These are phyloP conservation scores for Lachnellula occidentalis DNA, from an alignment of 2,329 filamentous ascomycete genomes.

Conservation along the genomic window DNA sequence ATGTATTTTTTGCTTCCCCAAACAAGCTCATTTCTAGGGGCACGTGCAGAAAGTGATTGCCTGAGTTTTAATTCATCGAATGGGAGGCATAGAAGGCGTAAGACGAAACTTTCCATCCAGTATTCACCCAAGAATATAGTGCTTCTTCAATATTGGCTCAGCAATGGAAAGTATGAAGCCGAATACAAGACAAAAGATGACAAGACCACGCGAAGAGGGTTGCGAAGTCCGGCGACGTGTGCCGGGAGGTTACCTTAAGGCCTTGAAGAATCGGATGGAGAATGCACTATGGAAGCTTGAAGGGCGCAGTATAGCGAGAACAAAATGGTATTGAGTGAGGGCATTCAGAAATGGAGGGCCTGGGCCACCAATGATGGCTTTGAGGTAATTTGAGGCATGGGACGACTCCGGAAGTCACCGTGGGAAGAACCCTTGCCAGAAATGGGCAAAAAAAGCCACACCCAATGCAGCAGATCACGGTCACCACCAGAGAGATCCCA, in stretches of 20 bases:
- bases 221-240: background rate
- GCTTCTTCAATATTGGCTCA: background rate
- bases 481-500: background rate
- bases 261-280: background rate
- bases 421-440: background rate
- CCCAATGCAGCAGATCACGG: slow-evolving; percentile 1
- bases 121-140: background rate
- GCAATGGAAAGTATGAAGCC: background rate
- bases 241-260: background rate
- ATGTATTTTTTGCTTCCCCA: no score
- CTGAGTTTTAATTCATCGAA: no score
- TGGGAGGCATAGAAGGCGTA: background rate
- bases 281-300: background rate
- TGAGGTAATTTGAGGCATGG: background rate
- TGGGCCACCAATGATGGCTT: background rate
- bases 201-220: background rate
- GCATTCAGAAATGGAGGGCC: background rate
- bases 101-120: background rate
- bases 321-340: background rate
- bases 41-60: no score
- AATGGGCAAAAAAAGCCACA: background rate
- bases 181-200: no score
- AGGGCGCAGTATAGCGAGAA: background rate
- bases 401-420: background rate
- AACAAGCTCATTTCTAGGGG: no score